Conservation (phyloP, 2,329 filamentous ascomycete species). For the Sporothrix luriei region DNA sequence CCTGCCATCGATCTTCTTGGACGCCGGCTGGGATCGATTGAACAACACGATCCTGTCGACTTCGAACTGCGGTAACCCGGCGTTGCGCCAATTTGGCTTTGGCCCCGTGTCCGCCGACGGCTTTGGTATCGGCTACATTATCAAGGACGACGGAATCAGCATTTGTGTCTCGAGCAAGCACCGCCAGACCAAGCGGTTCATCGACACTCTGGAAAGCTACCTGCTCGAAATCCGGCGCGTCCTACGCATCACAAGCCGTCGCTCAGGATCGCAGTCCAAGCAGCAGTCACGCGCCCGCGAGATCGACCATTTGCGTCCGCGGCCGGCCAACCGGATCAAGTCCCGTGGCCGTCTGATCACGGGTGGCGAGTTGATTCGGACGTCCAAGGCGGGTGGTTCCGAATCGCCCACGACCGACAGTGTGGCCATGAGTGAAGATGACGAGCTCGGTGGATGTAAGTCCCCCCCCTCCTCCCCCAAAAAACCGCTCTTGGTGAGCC, state of each 20-base stretch:
- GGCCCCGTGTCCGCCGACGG: constrained; percentile 91
- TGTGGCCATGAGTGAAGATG: constrained; percentile 74
- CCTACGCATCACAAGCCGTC: constrained; percentile 65
- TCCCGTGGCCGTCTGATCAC: constrained; percentile 73
- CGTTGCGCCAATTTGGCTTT: constrained; percentile 92
- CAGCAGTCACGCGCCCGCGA: constrained; percentile 56
- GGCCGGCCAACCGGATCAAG: constrained; percentile 59
- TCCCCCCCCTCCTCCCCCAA: too few species aligned
- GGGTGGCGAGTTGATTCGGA: constrained; percentile 52
- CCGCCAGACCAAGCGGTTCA: constrained; percentile 84
- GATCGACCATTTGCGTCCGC: constrained; percentile 50
- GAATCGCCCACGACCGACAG: constrained; percentile 70
- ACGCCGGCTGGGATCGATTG: constrained; percentile 89
- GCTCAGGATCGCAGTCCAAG: constrained; percentile 47
- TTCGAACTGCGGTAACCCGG: constrained; percentile 98
- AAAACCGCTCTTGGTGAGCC: not conserved
- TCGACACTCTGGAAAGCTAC: constrained; percentile 88
- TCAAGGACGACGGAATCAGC: constrained; percentile 88
- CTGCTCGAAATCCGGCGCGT: constrained; percentile 87
- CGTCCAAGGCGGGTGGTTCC: constrained; percentile 52
- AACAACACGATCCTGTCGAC: constrained; percentile 94
- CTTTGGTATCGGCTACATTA: constrained; percentile 98
- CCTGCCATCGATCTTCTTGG: constrained; percentile 81
- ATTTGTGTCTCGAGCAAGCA: constrained; percentile 95
- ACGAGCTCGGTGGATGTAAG: constrained; percentile 92